Conservation (phyloP, 805 yeast genomes). For the Saccharomycopsis oosterbeekiorum region DNA sequence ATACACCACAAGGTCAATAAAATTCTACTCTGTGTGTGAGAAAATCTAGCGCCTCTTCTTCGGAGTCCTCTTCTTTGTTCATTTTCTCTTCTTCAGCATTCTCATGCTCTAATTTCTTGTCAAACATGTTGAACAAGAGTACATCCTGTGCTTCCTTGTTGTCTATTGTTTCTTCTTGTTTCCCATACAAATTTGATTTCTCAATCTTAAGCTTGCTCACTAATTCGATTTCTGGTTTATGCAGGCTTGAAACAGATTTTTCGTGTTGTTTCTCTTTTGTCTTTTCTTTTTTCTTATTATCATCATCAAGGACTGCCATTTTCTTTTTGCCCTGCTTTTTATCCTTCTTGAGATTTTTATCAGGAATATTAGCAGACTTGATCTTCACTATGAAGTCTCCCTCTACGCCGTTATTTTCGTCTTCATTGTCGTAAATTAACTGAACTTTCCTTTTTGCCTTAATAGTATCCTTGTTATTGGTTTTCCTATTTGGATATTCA, state of each 20-base stretch:
- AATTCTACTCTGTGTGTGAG: conserved; percentile 8
- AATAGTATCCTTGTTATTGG: conserved; percentile 15
- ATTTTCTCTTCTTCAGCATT: not conserved
- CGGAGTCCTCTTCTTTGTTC: conserved; percentile 4
- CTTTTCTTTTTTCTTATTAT: no score
- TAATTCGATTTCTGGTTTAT: not conserved
- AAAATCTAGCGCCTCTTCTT: conserved; percentile 10
- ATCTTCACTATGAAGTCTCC: conserved; percentile 3
- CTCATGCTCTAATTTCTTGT: not conserved
- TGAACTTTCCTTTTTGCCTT: conserved; percentile 16
- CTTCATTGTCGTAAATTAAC: conserved; percentile 15
- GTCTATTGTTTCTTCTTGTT: not conserved
- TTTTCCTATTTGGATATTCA: conserved; percentile 7
- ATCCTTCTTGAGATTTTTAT: conserved; percentile 29
- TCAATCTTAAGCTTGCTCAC: no score
- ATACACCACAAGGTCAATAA: not conserved
- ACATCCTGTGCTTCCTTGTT: not conserved
- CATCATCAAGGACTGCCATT: conserved; percentile 2
- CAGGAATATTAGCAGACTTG: conserved; percentile 23
- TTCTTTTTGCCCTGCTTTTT: conserved; percentile 20
- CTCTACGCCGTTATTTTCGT: conserved; percentile 15
- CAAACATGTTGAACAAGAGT: not conserved
- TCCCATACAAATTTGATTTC: not conserved
- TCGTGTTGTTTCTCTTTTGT: not conserved
- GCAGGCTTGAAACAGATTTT: not conserved